Conservation (phyloP, 164 flowering plant species). For the Malania oleifera region DNA sequence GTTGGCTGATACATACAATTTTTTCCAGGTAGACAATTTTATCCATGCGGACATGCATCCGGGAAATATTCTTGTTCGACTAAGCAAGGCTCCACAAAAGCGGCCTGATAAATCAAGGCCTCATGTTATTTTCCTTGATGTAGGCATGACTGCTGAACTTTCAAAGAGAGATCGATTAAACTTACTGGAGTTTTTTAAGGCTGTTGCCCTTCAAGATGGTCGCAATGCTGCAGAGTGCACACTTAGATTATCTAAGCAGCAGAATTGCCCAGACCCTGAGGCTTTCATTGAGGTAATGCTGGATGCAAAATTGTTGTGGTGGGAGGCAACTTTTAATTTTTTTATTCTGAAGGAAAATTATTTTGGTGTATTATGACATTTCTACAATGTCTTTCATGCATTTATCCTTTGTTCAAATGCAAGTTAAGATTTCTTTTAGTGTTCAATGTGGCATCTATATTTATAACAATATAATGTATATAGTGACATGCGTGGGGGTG, state of each 20-base stretch:
- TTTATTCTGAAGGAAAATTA: too few species aligned
- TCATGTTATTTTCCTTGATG: constrained; percentile 72
- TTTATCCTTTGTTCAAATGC: too few species aligned
- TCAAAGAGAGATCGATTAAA: constrained; percentile 46
- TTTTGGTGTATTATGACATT: too few species aligned
- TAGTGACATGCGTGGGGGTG: too few species aligned
- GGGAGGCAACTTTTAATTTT: too few species aligned
- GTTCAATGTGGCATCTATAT: too few species aligned
- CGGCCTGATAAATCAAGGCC: constrained; percentile 51
- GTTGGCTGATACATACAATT: neutral
- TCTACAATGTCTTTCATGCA: too few species aligned
- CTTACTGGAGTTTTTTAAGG: constrained; percentile 68
- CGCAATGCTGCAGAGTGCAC: constrained; percentile 69
- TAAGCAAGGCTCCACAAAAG: constrained; percentile 33
- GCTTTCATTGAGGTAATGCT: constrained; percentile 58
- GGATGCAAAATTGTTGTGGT: neutral
- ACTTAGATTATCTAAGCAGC: constrained; percentile 53
- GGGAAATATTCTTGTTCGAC: constrained; percentile 75
- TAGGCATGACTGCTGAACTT: constrained; percentile 87
- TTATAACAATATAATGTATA: too few species aligned
- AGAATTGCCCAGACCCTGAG: constrained; percentile 63
- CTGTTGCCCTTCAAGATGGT: constrained; percentile 71
- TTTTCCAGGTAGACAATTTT: constrained; percentile 76
- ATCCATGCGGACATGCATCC: constrained; percentile 93
- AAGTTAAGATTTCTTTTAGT: too few species aligned